These are phyloP conservation scores for Blastobotrys robertii DNA, from an alignment of 805 yeast genomes.

Conservation along the genomic window DNA sequence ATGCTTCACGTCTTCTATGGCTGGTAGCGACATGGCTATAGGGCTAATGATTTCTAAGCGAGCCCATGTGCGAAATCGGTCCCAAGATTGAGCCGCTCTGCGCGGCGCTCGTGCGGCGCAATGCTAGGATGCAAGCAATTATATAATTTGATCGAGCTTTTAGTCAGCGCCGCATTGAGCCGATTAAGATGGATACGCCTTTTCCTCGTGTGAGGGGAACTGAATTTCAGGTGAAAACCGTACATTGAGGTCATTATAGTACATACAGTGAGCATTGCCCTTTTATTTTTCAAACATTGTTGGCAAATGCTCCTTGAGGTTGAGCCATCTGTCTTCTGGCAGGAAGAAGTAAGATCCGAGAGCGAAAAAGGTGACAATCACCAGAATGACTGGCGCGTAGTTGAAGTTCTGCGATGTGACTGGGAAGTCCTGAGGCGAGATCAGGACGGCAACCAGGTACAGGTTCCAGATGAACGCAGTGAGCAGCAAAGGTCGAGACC, in stretches of 20 bases:
- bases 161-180: too few relatives aligned
- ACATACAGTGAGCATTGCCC: too few relatives aligned
- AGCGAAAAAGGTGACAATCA: slow-evolving; percentile 15
- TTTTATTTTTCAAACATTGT: too few relatives aligned
- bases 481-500: slow-evolving; percentile 13
- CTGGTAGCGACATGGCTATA: slow-evolving; percentile 13
- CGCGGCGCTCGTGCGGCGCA: too few relatives aligned
- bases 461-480: slow-evolving; percentile 15
- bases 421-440: slow-evolving; percentile 18
- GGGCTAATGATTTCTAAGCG: not conserved
- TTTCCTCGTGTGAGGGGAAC: too few relatives aligned
- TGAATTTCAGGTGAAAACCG: too few relatives aligned
- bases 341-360: slow-evolving; percentile 9
- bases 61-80: too few relatives aligned
- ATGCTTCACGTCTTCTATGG: slow-evolving; percentile 53
- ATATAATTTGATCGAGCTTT: too few relatives aligned
- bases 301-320: slow-evolving; percentile 2
- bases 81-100: too few relatives aligned
- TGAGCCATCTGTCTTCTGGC: slow-evolving; percentile 15
- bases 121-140: too few relatives aligned
- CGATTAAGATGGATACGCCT: too few relatives aligned
- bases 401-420: slow-evolving; percentile 14
- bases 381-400: slow-evolving; percentile 18
- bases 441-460: slow-evolving; percentile 11
- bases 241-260: too few relatives aligned